Evolutionary conservation across 768 basidiomycete genomes (phyloP), one percentile per base, ranked within the genome.

Genomic region (Exidia glandulosa): DNA sequence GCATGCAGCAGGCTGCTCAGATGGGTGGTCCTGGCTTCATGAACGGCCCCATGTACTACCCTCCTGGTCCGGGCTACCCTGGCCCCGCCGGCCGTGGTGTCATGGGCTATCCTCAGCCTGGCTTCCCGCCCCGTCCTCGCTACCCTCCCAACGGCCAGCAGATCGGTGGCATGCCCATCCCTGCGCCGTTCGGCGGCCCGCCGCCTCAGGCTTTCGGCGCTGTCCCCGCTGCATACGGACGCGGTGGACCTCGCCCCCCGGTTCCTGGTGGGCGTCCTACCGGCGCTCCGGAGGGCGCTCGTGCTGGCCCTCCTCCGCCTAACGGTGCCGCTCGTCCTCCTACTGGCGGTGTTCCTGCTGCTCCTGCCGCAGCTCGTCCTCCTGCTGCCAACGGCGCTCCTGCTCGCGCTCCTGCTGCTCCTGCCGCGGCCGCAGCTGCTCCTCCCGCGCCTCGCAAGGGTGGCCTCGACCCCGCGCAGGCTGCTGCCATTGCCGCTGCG

Each of bases 1-100:
- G 95, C 63, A 87, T 94, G 83, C 93, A 94, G 70, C 95, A 97
- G 79, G 89, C 90, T 63, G 91, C 89, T 62, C 90, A 90, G 52
- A 87, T 89, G 64, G 88, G 91, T 58, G 70, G 70, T 59, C 82
- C 84, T 64, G 85, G 87, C 62, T 88, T 90, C 79, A 82, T 94
- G 77, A 84, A 86, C 68, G 81, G 82, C 16, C 90, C 90, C 41
- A 85, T 93, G 79, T 93, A 90, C 79, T 92, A 90, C 71, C 83
- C 89, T 62, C 81, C 91, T 64, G 75, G 80, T 68, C 83, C 90
- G 57, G 83, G 86, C 65, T 79, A 83, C 63, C 87, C 90, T 84
- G 84, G 86, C 73, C 86, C 90, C 70, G 85, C 90, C 74, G 73
- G 74, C 63, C 82, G 86, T 66, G 87, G 90, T 70, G 82, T 95